Evolutionary conservation across 495 filamentous ascomycete genomes (phyloP), one percentile per base, ranked within the genome.

Genomic region (Symbiotaphrina buchneri): DNA sequence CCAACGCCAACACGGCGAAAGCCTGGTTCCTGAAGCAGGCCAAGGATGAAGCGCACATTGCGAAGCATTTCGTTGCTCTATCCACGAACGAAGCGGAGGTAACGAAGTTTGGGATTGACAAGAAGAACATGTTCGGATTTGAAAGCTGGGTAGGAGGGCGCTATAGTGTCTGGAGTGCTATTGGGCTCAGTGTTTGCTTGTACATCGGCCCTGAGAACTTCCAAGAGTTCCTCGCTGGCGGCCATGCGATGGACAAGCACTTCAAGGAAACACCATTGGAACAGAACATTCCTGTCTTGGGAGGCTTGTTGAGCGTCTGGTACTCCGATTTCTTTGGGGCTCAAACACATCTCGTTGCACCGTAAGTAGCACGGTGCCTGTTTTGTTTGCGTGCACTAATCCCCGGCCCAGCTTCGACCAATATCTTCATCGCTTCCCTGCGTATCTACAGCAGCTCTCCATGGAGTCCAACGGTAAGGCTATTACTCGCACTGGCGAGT

Each of bases 401-500:
- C 3, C 18, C 14, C 3, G 10, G 35, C 10, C 2, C 37, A 74
- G 68, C 41, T 97, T 95, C 55, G 87, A 97, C 56, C 87, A 97
- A 56, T 97, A 97, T 58, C 71, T 97, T 44, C 80, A 91, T 65
- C 79, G 87, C 33, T 95, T 97, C 76, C 83, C 87, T 10, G 87
- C 87, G 38, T 97, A 97, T 58, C 77, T 97, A 19, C 87, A 97
- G 56, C 87, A 97, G 54, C 65, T 97, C 28, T 95, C 83, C 39
- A 97, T 97, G 87, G 87, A 97, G 60, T 95, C 90, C 43, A 97
- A 97, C 55, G 87, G 87, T 44, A 97, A 97, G 65, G 78, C 81
- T 33, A 80, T 95, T 52, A 92, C 87, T 37, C 81, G 85, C 30
- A 69, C 68, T 37, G 83, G 82, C 37, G 65, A 82, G 26, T 77